Evolutionary conservation across 208 protist genomes (phyloP).

Genomic region (Blastocrithidia nonstop): DNA sequence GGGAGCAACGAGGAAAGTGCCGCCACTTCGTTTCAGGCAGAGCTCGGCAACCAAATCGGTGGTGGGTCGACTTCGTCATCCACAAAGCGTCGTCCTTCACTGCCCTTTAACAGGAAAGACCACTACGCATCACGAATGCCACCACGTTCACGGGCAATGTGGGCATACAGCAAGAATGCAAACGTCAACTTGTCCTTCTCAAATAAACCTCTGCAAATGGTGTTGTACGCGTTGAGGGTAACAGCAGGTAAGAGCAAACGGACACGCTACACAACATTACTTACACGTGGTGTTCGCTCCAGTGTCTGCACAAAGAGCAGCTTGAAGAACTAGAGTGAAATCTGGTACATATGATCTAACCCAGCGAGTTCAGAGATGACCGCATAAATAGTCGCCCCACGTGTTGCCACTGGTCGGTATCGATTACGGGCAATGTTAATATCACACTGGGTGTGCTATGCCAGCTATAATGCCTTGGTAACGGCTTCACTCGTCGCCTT

Average conservation of each 20-base stretch:
- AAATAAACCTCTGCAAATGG: slow-evolving; percentile 90
- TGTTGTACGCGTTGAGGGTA: slow-evolving; percentile 83
- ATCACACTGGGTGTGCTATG: slow-evolving; percentile 88
- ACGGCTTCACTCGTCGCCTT: slow-evolving; percentile 89
- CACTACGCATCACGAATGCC: slow-evolving; percentile 64
- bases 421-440: slow-evolving; percentile 86
- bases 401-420: slow-evolving; percentile 87
- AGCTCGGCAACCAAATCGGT: slow-evolving; percentile 77
- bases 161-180: slow-evolving; percentile 87
- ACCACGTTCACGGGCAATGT: slow-evolving; percentile 67
- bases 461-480: slow-evolving; percentile 70
- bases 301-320: slow-evolving; percentile 84
- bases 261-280: slow-evolving; percentile 62
- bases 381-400: slow-evolving; percentile 90
- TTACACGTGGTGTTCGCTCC: slow-evolving; percentile 65
- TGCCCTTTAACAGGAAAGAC: slow-evolving; percentile 81
- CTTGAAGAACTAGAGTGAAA: slow-evolving; percentile 89
- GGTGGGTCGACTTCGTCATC: slow-evolving; percentile 61
- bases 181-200: slow-evolving; percentile 93
- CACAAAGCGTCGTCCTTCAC: slow-evolving; percentile 47
- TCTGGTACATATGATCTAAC: slow-evolving; percentile 92
- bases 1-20: slow-evolving; percentile 67
- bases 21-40: slow-evolving; percentile 86
- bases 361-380: slow-evolving; percentile 83
- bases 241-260: slow-evolving; percentile 69